Evolutionary conservation across 2,329 filamentous ascomycete genomes (phyloP).

Genomic region (Fusarium sarcochroum): DNA sequence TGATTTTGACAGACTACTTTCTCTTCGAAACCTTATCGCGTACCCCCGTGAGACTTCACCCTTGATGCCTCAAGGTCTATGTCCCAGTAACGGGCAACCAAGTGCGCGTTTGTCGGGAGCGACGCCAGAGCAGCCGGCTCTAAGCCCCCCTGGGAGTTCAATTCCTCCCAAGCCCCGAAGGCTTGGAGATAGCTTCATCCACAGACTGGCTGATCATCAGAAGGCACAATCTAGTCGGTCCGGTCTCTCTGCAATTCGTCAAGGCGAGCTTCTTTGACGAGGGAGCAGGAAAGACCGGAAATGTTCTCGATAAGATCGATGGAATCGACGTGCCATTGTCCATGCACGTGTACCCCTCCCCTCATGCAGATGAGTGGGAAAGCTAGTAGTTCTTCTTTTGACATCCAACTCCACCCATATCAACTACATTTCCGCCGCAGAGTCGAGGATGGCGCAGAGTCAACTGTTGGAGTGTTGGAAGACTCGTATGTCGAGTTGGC

Average conservation of each 20-base stretch:
- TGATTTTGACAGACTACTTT: no score
- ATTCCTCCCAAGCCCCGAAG: no score
- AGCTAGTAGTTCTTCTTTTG: slow-evolving; percentile 12
- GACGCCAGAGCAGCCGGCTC: no score
- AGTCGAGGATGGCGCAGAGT: slow-evolving; percentile 6
- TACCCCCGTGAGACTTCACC: no score
- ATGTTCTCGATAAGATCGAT: slow-evolving; percentile 8
- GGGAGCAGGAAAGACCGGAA: slow-evolving; percentile 8
- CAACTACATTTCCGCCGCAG: slow-evolving; percentile 12
- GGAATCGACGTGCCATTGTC: slow-evolving; percentile 13
- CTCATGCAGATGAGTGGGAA: slow-evolving; percentile 4
- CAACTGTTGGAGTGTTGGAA: slow-evolving; percentile 7
- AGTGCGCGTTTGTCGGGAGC: no score
- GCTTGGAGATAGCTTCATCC: no score
- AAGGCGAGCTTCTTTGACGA: slow-evolving; percentile 13
- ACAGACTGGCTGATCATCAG: slow-evolving; percentile 16
- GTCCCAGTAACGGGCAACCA: no score
- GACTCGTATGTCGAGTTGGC: slow-evolving; percentile 6
- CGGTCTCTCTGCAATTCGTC: slow-evolving; percentile 8
- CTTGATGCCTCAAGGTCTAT: no score
- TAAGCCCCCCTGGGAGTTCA: no score
- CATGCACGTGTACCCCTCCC: slow-evolving; percentile 20
- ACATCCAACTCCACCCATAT: slow-evolving; percentile 9
- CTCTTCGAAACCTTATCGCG: no score
- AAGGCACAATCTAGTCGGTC: slow-evolving; percentile 8